A percentile compares a stretch with the other conserved stretches of the same genome.
Evolutionary conservation across 305 asterid genomes (phyloP).

Genomic region (Solanum hybrid): DNA sequence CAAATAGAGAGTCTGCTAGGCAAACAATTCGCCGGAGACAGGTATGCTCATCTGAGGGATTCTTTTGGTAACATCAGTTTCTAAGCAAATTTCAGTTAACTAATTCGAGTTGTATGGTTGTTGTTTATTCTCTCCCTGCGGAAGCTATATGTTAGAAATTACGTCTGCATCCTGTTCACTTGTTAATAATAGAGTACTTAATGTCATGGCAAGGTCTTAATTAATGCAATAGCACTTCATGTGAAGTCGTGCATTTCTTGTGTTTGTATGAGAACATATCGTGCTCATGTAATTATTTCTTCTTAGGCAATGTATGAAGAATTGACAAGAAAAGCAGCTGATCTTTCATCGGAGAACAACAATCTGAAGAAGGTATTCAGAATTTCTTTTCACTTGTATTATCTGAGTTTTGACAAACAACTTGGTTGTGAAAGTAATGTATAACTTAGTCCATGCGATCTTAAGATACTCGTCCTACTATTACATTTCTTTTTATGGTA

Average conservation of each 20-base stretch:
- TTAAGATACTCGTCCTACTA: background rate
- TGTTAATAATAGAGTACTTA: background rate
- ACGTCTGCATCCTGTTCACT: background rate
- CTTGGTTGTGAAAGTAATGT: background rate
- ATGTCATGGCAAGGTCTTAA: background rate
- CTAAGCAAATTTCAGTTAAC: background rate
- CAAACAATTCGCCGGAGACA: slow-evolving; percentile 74
- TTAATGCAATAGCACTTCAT: background rate
- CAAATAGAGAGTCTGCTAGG: slow-evolving; percentile 89
- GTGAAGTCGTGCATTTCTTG: background rate
- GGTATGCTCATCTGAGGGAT: slow-evolving; percentile 22
- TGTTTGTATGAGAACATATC: background rate
- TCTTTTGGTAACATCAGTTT: background rate
- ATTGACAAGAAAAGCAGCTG: slow-evolving; percentile 32
- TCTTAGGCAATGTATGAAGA: slow-evolving; percentile 43
- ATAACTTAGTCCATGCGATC: background rate
- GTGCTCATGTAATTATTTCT: background rate
- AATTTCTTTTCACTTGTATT: background rate
- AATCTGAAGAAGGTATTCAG: slow-evolving; percentile 38
- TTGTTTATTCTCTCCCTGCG: background rate
- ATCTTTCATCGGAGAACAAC: slow-evolving; percentile 36
- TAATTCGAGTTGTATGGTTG: background rate
- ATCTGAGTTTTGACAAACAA: background rate
- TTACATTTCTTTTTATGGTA: background rate
- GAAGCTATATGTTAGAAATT: background rate